A percentile compares a stretch with the other conserved stretches of the same genome.
These are phyloP conservation scores for Fusarium pininemorale DNA, from an alignment of 2,329 filamentous ascomycete genomes.

Conservation along the genomic window DNA sequence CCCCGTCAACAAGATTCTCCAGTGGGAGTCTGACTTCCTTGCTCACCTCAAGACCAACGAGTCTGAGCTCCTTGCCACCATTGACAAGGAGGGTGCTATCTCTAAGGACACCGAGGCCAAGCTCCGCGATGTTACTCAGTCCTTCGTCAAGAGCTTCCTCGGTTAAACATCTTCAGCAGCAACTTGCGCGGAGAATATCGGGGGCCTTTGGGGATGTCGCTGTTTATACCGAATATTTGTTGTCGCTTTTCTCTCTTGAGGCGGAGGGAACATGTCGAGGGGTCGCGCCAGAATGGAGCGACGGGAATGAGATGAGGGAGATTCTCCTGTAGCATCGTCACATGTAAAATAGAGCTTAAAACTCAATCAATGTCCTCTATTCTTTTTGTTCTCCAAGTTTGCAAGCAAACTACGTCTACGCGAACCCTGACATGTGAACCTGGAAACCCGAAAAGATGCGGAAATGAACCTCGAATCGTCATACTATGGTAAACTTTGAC, in stretches of 20 bases:
- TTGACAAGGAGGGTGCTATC: slow-evolving; percentile 94
- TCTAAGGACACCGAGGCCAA: slow-evolving; percentile 92
- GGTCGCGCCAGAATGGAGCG: slow-evolving; percentile 59
- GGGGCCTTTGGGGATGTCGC: slow-evolving; percentile 50
- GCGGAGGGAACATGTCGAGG: slow-evolving; percentile 54
- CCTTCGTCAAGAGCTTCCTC: slow-evolving; percentile 94
- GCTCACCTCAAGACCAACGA: slow-evolving; percentile 92
- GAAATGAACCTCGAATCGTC: not conserved
- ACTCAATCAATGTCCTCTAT: slow-evolving; percentile 70
- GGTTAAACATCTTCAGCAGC: slow-evolving; percentile 56
- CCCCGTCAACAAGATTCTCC: slow-evolving; percentile 88
- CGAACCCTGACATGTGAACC: not conserved
- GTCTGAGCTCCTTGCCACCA: slow-evolving; percentile 80
- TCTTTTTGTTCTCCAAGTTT: slow-evolving; percentile 59
- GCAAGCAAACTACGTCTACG: not conserved
- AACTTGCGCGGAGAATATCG: slow-evolving; percentile 45
- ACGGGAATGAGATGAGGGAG: slow-evolving; percentile 54
- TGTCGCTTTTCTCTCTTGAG: slow-evolving; percentile 60
- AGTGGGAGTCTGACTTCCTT: slow-evolving; percentile 96
- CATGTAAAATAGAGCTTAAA: slow-evolving; percentile 72
- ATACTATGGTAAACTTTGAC: not conserved
- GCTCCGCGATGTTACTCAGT: slow-evolving; percentile 78
- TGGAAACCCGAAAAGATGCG: not conserved
- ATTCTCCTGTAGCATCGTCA: slow-evolving; percentile 61
- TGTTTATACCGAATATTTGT: slow-evolving; percentile 60